Base-by-base conservation (phyloP, 1,139 yeast genomes). In the Kodamaea plutei region DNA sequence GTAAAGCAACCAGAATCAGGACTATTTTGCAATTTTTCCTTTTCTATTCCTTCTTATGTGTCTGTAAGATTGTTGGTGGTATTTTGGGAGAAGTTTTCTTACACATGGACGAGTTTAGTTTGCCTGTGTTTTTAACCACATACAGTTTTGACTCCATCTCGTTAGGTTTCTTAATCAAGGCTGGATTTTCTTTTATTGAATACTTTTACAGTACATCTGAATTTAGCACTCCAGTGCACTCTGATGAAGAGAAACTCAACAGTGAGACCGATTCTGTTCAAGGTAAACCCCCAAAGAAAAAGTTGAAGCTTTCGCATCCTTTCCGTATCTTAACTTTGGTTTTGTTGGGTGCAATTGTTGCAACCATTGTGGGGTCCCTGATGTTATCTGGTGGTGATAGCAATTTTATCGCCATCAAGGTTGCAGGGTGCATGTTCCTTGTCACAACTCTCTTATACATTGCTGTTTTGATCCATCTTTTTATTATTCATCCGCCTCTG, bases 51-150 rank as follows among this genome's bases (percentile, higher is more conserved):
- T 36, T 34, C 23, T 45, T 45, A 22, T 16, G 36, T 6, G 10
- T 47, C 4, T 50, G 49, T 25, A 50, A 50, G 31, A 23, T 45
- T 3, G 43, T 37, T 5, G 56, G 56, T 8, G 55, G 50, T 14
- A 33, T 45, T 21, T 35, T 44, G 16, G 42, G 43, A 8, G 24
- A 41, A 16, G 31, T 48, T 4, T 26, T 38, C 12, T 30, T 47
- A n/a, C 31, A 39, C 5, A 25, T 26, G 7, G 18, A 23, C 3
- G 24, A 17, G 2, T 38, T 40, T 13, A 36, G 35, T 23, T 10
- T 15, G 14, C 36, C 39, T 3, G 22, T 44, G 8, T 41, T 37
- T 19, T 47, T 45, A 29, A 52, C 48, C 4, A 36, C 54, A 2
- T 50, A 45, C 25, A 32, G 45, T 12, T 44, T 47, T 22, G 52